Evolutionary conservation across 192 early-diverging fungal genomes (phyloP).

Genomic region (Backusella liffmaniae): DNA sequence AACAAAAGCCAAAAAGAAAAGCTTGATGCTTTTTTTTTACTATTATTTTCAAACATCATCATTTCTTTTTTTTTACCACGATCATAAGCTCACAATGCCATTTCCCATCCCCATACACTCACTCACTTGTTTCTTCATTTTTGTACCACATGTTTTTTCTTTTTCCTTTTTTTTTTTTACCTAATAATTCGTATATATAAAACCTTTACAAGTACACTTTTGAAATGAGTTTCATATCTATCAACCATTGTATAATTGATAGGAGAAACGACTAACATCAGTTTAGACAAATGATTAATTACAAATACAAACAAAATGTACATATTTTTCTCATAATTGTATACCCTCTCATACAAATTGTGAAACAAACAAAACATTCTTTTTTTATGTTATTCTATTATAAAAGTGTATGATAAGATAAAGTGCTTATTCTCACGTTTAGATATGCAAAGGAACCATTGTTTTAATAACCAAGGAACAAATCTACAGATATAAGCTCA

Average conservation of each 20-base stretch:
- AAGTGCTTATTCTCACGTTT: background rate
- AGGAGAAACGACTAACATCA: background rate
- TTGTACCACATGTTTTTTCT: background rate
- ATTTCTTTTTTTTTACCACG: background rate
- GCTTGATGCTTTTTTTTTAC: background rate
- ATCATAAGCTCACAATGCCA: background rate
- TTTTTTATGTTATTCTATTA: background rate
- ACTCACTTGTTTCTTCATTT: background rate
- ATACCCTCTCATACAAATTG: background rate
- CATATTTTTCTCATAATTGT: background rate
- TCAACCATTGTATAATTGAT: background rate
- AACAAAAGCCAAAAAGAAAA: background rate
- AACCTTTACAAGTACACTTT: background rate
- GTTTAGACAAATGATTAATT: background rate
- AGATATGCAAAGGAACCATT: background rate
- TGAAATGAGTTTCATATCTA: background rate
- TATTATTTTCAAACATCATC: background rate
- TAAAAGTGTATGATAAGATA: background rate
- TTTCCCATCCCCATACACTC: background rate
- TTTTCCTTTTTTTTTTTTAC: background rate
- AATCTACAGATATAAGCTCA: background rate
- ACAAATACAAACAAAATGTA: conserved; percentile 1
- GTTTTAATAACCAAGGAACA: background rate
- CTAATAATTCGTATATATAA: background rate
- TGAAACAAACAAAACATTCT: background rate